phyloP scores from a whole-genome alignment of 305 asterid species.

The Fraxinus latifolia region DNA sequence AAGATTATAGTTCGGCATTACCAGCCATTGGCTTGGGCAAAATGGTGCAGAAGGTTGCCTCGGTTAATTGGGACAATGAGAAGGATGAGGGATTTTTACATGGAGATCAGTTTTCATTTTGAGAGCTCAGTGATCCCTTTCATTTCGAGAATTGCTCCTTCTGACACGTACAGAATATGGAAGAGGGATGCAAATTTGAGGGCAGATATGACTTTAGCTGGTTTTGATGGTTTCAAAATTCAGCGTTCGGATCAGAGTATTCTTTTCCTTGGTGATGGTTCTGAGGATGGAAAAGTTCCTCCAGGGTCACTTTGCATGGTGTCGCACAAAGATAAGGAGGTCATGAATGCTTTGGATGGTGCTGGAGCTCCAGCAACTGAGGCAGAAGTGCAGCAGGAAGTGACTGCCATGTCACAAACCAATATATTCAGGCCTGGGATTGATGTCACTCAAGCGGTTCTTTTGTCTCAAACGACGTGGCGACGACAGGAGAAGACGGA shows the following conservation, averaged over 20 bases:
- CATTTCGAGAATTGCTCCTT: constrained; percentile 91
- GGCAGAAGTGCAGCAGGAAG: not conserved
- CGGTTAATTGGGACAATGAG: constrained; percentile 56
- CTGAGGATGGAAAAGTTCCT: constrained; percentile 29
- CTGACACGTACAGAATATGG: constrained; percentile 89
- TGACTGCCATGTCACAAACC: constrained; percentile 21
- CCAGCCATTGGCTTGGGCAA: no score
- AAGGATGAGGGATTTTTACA: constrained; percentile 90
- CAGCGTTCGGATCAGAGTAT: constrained; percentile 90
- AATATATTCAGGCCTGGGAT: constrained; percentile 92
- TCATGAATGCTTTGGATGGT: not conserved
- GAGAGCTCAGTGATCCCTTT: constrained; percentile 33
- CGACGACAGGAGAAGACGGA: constrained; percentile 75
- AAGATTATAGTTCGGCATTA: no score
- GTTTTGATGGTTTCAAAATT: constrained; percentile 18
- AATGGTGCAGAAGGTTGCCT: no score
- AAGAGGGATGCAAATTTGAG: constrained; percentile 84
- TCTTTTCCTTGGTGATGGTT: constrained; percentile 93
- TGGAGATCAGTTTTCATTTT: constrained; percentile 91
- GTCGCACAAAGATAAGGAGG: constrained; percentile 55
- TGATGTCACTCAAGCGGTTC: constrained; percentile 52
- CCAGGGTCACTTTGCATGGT: constrained; percentile 28
- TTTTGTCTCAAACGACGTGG: constrained; percentile 72
- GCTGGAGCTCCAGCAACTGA: not conserved
- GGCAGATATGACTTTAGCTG: constrained; percentile 93